Base-by-base conservation (phyloP, 2,329 filamentous ascomycete species). In the Aspergillus sp. region DNA sequence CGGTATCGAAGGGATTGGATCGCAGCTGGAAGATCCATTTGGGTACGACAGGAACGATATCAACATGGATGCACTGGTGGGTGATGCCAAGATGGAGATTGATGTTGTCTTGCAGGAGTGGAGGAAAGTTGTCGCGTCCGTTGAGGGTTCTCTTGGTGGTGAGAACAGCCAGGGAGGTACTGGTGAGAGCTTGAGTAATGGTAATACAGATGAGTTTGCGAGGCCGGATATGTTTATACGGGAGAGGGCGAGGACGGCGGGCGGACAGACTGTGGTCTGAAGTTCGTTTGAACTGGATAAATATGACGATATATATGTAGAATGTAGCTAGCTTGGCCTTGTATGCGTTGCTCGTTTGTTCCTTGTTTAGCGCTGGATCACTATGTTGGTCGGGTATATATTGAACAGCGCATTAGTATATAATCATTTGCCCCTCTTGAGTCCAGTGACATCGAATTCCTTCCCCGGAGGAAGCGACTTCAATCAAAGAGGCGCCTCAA, bases 1-100 rank as follows among this genome's bases (percentile, higher is more conserved):
- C 63, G 86, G 85, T 0, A 87, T 87, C 28, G 85, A 87, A 63
- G 86, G 85, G 1, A 89, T 89, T 58, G 87, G 85, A 11, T 82
- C 81, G 3, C 86, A 88, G 72, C 77, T 89, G 1, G 87, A 89
- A 70, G 87, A 89, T 70, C 87, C 87, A 1, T 89, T 89, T 70
- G 87, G 87, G 2, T 87, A 87, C 59, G 87, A 88, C 65, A 82
- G 83, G 69, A 88, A 88, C 60, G 87, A 89, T 70, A 89, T 89
- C 74, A 88, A 88, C 70, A 87, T 89, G 82, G 87, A 89, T 71
- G 85, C 85, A 3, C 84, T 89, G 54, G 84, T 86, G 3, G 85
- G 87, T 65, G 87, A 89, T 70, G 78, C 85, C 48, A 77, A 84
- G 62, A 79, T 79, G 45, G 87, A 89, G 73, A 81, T 86, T 19